Percentiles rank a stretch among this genome's conserved stretches.
These are phyloP conservation scores for Coemansia sp. DNA, from an alignment of 371 early-diverging fungal species.

Conservation along the genomic window DNA sequence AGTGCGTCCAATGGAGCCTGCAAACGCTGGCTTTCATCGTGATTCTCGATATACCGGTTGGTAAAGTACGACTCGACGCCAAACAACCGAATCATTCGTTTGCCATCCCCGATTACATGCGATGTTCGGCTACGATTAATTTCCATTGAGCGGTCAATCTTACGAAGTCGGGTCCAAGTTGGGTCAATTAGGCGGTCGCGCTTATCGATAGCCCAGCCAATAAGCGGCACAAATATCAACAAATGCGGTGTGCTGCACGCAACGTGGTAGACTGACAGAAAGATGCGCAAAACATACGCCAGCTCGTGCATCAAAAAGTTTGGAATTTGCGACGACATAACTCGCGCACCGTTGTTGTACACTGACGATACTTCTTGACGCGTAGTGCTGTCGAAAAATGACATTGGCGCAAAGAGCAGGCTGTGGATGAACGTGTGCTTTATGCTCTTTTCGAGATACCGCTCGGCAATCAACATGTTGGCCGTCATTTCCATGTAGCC, in stretches of 20 bases:
- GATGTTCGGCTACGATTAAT: background rate
- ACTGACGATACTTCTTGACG: conserved; percentile 2
- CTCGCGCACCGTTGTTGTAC: background rate
- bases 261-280: conserved; percentile 12
- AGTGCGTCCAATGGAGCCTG: background rate
- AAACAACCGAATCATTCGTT: conserved; percentile 16
- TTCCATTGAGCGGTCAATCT: background rate
- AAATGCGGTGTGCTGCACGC: conserved; percentile 10
- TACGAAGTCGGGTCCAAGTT: background rate
- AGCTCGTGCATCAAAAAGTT: background rate
- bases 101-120: background rate
- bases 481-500: background rate
- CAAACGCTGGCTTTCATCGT: background rate
- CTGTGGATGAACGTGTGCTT: conserved; percentile 12
- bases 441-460: conserved; percentile 2
- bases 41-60: background rate
- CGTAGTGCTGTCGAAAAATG: conserved; percentile 60
- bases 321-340: conserved; percentile 2
- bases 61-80: conserved; percentile 2
- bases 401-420: conserved; percentile 58
- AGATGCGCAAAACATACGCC: background rate
- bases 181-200: background rate
- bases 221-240: conserved; percentile 7
- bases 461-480: background rate
- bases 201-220: background rate